A percentile compares a stretch with the other conserved stretches of the same genome.
Conservation (phyloP, 1,284 basidiomycete species). For the Ustilago tritici region DNA sequence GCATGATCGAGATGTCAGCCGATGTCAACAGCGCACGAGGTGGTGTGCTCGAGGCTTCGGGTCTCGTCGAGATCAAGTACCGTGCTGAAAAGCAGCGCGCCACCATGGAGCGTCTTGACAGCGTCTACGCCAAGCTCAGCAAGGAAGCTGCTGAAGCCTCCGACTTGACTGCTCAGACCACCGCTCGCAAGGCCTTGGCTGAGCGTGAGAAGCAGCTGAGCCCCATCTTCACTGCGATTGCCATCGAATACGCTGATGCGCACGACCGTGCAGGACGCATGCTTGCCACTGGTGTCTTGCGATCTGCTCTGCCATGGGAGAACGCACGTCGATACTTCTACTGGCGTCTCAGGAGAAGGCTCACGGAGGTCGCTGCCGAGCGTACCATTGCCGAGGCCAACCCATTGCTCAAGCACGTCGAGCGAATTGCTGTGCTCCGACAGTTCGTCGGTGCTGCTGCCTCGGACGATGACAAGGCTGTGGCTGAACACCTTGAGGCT, state of each 20-base stretch:
- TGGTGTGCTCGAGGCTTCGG: conserved; percentile 94
- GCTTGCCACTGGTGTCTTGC: conserved; percentile 91
- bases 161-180: conserved; percentile 74
- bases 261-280: conserved; percentile 96
- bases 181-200: conserved; percentile 76
- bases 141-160: conserved; percentile 75
- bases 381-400: conserved; percentile 63
- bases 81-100: conserved; percentile 81
- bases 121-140: conserved; percentile 84
- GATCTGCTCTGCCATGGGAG: conserved; percentile 78
- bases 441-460: conserved; percentile 55
- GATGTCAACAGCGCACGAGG: conserved; percentile 90
- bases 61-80: conserved; percentile 80
- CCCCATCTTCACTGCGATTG: conserved; percentile 93
- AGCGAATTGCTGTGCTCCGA: conserved; percentile 57
- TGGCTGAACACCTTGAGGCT: conserved; percentile 63
- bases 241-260: conserved; percentile 93
- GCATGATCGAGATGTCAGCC: conserved; percentile 91
- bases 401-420: conserved; percentile 62
- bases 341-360: conserved; percentile 83
- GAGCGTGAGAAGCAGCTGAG: conserved; percentile 84
- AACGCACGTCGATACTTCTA: conserved; percentile 90
- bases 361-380: conserved; percentile 66
- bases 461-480: conserved; percentile 59
- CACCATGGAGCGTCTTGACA: conserved; percentile 94